Conservation (phyloP, 176 grass and related monocot species). For the Eleusine coracana region DNA sequence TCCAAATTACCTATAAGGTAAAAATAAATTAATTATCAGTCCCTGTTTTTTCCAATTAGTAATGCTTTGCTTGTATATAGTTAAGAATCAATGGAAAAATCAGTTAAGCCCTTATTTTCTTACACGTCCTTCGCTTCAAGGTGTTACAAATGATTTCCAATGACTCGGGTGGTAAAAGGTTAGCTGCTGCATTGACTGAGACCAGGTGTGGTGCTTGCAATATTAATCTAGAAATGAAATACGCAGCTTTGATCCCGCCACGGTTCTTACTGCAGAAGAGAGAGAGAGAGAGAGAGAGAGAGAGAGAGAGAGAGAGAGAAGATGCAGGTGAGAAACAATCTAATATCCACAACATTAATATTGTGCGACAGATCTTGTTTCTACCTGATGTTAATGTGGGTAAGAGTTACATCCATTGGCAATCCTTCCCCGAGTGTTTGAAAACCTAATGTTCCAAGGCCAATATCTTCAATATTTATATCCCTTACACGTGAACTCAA, state of each 20-base stretch:
- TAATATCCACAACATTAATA: neutral
- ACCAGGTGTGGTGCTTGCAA: slow-evolving; percentile 46
- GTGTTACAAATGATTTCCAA: slow-evolving; percentile 49
- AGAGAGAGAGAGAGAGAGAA: neutral
- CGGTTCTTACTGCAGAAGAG: slow-evolving; percentile 60
- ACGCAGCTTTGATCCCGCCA: slow-evolving; percentile 47
- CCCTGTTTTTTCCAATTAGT: neutral
- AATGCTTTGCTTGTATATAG: neutral
- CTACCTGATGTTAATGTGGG: slow-evolving; percentile 71
- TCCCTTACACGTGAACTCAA: slow-evolving; percentile 57
- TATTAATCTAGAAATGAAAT: slow-evolving; percentile 55
- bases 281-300: neutral
- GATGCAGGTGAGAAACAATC: neutral
- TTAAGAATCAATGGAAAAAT: neutral
- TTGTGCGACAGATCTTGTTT: neutral
- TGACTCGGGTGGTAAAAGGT: slow-evolving; percentile 53
- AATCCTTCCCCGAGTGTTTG: slow-evolving; percentile 59
- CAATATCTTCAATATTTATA: slow-evolving; percentile 66
- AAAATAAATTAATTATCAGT: slow-evolving; percentile 4
- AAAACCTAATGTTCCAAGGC: slow-evolving; percentile 59
- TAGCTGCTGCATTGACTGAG: slow-evolving; percentile 51
- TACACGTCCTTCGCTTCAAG: slow-evolving; percentile 47
- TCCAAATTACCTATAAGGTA: slow-evolving; percentile 46
- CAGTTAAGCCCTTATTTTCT: neutral
- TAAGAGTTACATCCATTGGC: slow-evolving; percentile 49